Percentiles rank a stretch among this genome's conserved stretches.
Conservation (phyloP, 1,284 basidiomycete species). For the Phellinidium pouzarii region DNA sequence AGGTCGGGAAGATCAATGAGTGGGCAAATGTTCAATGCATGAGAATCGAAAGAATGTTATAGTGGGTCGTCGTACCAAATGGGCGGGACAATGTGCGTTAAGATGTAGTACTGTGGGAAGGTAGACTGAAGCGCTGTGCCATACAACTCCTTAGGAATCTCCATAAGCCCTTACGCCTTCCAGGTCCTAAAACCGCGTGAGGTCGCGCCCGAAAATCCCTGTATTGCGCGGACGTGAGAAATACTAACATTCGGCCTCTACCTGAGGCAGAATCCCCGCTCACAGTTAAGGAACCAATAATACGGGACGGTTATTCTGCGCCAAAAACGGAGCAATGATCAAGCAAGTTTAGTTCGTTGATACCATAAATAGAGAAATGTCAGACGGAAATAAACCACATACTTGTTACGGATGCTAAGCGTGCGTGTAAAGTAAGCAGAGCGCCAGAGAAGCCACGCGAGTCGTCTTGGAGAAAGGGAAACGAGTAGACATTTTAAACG, state of each 20-base stretch:
- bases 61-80: neutral
- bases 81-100: neutral
- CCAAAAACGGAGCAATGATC: neutral
- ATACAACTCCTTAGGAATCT: neutral
- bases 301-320: conserved; percentile 62
- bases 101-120: neutral
- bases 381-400: conserved; percentile 21
- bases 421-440: conserved; percentile 78
- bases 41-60: neutral
- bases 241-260: conserved; percentile 26
- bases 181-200: conserved; percentile 57
- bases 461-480: conserved; percentile 16
- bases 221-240: conserved; percentile 17
- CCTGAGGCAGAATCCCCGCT: conserved; percentile 20
- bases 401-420: conserved; percentile 72
- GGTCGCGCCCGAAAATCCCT: conserved; percentile 78
- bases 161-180: neutral
- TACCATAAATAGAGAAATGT: neutral
- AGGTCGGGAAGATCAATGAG: neutral
- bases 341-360: neutral
- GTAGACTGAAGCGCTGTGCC: neutral
- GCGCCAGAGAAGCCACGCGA: conserved; percentile 78
- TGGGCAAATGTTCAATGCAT: neutral
- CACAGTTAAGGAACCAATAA: conserved; percentile 65
- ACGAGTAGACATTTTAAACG: conserved; percentile 12